Evolutionary conservation across 371 early-diverging fungal genomes (phyloP).

Genomic region (Mortierella sp.): DNA sequence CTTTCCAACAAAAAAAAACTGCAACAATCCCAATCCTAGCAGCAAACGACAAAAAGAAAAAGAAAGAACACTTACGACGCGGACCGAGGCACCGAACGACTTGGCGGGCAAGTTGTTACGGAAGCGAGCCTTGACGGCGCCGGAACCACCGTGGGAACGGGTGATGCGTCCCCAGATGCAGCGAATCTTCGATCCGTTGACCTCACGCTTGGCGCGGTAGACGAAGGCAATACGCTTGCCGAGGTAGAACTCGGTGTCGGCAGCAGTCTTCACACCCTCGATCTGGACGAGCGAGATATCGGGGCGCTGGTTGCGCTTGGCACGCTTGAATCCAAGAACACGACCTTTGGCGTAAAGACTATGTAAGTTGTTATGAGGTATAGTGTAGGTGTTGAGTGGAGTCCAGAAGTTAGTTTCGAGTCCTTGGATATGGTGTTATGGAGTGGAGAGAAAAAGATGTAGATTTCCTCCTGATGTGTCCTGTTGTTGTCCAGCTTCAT

Average conservation of each 20-base stretch:
- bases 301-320: constrained; percentile 92
- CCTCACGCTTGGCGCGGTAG: constrained; percentile 91
- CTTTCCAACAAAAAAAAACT: not conserved
- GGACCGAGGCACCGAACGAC: constrained; percentile 92
- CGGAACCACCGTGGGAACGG: constrained; percentile 96
- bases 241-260: constrained; percentile 87
- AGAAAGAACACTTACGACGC: constrained; percentile 79
- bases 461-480: constrained; percentile 5
- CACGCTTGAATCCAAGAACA: constrained; percentile 94
- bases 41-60: not conserved
- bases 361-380: constrained; percentile 7
- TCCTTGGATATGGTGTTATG: not conserved
- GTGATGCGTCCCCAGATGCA: constrained; percentile 98
- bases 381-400: not conserved
- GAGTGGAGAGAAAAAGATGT: not conserved
- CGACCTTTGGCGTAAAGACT: constrained; percentile 98
- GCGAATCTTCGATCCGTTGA: constrained; percentile 94
- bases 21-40: not conserved
- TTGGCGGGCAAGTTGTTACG: constrained; percentile 96
- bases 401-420: not conserved
- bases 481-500: not conserved
- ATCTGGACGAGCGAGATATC: constrained; percentile 93
- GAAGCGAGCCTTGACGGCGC: constrained; percentile 98
- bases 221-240: constrained; percentile 84
- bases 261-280: constrained; percentile 92